Evolutionary conservation across 2,329 filamentous ascomycete species (phyloP).

Genomic region (Daldinia eschscholtzii): DNA sequence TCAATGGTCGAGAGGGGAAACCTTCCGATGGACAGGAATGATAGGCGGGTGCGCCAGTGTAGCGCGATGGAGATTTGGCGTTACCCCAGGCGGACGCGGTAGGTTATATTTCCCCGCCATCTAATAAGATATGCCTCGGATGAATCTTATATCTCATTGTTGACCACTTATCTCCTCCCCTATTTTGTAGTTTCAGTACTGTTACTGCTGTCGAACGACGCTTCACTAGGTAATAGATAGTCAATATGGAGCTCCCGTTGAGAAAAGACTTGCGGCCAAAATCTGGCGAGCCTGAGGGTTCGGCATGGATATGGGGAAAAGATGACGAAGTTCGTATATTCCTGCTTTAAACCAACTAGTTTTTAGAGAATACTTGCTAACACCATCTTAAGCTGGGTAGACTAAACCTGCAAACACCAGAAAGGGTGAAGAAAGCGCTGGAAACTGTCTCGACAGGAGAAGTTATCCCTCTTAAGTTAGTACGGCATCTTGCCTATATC

Average conservation of each 20-base stretch:
- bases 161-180: too few species aligned
- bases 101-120: background rate
- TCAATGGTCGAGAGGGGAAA: background rate
- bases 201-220: background rate
- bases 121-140: background rate
- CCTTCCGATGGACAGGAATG: background rate
- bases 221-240: background rate
- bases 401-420: conserved; percentile 37
- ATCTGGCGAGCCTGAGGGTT: conserved; percentile 34
- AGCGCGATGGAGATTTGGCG: background rate
- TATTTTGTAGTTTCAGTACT: background rate
- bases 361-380: conserved; percentile 10
- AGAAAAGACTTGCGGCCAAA: conserved; percentile 38
- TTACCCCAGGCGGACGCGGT: background rate
- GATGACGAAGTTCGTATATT: conserved; percentile 31
- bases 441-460: conserved; percentile 29
- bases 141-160: background rate
- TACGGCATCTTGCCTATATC: background rate
- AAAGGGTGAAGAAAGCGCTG: conserved; percentile 38
- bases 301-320: conserved; percentile 39
- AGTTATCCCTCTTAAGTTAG: conserved; percentile 29
- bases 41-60: background rate
- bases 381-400: conserved; percentile 21
- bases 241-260: conserved; percentile 31
- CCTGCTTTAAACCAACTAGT: background rate